Evolutionary conservation across 805 yeast genomes (phyloP), one percentile per base, ranked within the genome.

Genomic region (Barnettozyma vustinii): DNA sequence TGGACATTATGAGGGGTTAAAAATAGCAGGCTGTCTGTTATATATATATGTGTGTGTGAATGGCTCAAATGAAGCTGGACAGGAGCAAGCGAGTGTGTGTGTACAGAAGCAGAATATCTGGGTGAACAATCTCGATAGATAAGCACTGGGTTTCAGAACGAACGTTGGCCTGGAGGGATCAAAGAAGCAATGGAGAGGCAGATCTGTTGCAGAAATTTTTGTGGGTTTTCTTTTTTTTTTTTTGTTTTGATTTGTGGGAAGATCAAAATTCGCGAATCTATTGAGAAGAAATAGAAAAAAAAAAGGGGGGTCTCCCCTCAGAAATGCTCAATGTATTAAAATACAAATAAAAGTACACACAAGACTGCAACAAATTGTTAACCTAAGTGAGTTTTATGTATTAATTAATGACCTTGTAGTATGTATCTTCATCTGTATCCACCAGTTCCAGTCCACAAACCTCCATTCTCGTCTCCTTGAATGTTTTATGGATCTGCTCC

Each of bases 371-470:
- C n/a, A n/a, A n/a, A n/a, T n/a, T n/a, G n/a, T n/a, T n/a, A n/a
- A n/a, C n/a, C n/a, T n/a, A n/a, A n/a, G n/a, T n/a, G n/a, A n/a
- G n/a, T n/a, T n/a, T n/a, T n/a, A n/a, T n/a, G n/a, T n/a, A 5
- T 44, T 42, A 56, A 44, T 59, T 58, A 36, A 58, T 57, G n/a
- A 57, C 40, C 3, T 50, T 32, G 33, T 51, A 23, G 40, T 59
- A 59, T 0, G 62, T 59, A 27, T 59, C 57, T 30, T 50, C 54
- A 9, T 53, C 42, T 0, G 57, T 51, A 1, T 42, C 51, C 16
- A 53, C 49, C 47, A 57, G 37, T 12, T 57, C 59, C 42, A 58
- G 40, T 6, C 53, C 54, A 49, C 64, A 60, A 15, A 58, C 57
- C 1, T 60, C 61, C 41, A 39, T 46, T 48, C 63, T 57, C 9